Conservation (phyloP, 306 rosid species). For the Cucumis sativus region DNA sequence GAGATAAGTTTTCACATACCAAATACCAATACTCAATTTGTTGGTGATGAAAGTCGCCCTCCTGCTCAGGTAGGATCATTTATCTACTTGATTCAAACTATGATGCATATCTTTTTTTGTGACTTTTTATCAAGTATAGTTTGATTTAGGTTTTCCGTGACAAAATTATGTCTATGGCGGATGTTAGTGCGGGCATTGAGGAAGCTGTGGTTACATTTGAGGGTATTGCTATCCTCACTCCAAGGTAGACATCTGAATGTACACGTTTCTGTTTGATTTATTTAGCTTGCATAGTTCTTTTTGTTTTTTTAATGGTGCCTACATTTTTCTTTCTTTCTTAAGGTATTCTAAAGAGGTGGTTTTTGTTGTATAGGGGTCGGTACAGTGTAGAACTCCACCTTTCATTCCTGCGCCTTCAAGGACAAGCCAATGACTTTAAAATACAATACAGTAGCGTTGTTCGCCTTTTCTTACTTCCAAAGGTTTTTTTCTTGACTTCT, state of each 20-base stretch:
- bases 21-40: conserved; percentile 91
- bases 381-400: conserved; percentile 92
- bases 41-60: conserved; percentile 86
- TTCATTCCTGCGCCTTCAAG: conserved; percentile 87
- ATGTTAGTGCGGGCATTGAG: conserved; percentile 90
- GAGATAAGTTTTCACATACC: conserved; percentile 95
- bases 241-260: conserved; percentile 43
- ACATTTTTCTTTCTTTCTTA: too few relatives aligned
- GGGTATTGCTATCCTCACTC: conserved; percentile 96
- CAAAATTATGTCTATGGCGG: conserved; percentile 87
- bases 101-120: background rate
- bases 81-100: background rate
- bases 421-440: conserved; percentile 97
- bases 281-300: background rate
- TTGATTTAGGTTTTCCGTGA: conserved; percentile 77
- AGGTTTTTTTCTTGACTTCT: conserved; percentile 33
- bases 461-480: conserved; percentile 94
- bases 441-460: conserved; percentile 96
- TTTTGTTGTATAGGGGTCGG: conserved; percentile 63
- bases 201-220: conserved; percentile 95
- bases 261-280: background rate
- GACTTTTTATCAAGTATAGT: conserved; percentile 11
- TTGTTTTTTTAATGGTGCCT: background rate
- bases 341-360: conserved; percentile 11
- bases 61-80: conserved; percentile 75